Evolutionary conservation across 192 early-diverging fungal species (phyloP).

Genomic region (Coemansia sp.): DNA sequence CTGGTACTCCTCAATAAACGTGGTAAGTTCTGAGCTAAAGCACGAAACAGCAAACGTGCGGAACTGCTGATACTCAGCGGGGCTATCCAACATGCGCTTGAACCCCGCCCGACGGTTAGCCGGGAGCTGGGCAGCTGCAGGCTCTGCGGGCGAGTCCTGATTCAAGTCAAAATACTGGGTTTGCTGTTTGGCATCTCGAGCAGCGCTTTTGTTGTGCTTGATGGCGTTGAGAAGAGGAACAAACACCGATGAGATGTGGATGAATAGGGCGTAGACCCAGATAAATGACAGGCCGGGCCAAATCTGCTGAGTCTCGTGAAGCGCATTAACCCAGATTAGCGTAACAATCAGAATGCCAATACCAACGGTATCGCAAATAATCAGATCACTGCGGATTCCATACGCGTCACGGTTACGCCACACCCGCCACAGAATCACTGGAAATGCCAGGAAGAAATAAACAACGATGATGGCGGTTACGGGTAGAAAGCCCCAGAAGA

Average conservation of each 20-base stretch:
- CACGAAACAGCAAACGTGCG: constrained; percentile 35
- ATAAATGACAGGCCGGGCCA: constrained; percentile 35
- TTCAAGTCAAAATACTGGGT: background rate
- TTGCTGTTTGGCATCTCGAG: background rate
- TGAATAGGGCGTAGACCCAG: constrained; percentile 28
- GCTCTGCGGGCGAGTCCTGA: background rate
- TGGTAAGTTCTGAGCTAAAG: constrained; percentile 41
- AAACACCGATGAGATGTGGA: constrained; percentile 35
- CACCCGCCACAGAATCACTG: constrained; percentile 53
- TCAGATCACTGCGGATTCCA: constrained; percentile 59
- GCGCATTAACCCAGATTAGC: constrained; percentile 38
- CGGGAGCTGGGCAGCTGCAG: background rate
- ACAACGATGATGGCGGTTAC: constrained; percentile 17
- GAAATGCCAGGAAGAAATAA: constrained; percentile 54
- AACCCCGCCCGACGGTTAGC: constrained; percentile 25
- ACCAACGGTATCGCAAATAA: constrained; percentile 50
- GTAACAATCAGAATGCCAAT: constrained; percentile 37
- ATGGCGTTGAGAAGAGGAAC: constrained; percentile 25
- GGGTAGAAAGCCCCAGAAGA: constrained; percentile 31
- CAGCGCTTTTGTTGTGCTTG: constrained; percentile 12
- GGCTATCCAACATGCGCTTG: constrained; percentile 26
- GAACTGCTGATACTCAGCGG: constrained; percentile 24
- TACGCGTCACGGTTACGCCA: constrained; percentile 54
- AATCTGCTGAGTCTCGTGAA: constrained; percentile 19
- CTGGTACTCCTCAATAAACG: constrained; percentile 45